Evolutionary conservation across 2,329 filamentous ascomycete genomes (phyloP).

Genomic region (Fusarium marasasianum): DNA sequence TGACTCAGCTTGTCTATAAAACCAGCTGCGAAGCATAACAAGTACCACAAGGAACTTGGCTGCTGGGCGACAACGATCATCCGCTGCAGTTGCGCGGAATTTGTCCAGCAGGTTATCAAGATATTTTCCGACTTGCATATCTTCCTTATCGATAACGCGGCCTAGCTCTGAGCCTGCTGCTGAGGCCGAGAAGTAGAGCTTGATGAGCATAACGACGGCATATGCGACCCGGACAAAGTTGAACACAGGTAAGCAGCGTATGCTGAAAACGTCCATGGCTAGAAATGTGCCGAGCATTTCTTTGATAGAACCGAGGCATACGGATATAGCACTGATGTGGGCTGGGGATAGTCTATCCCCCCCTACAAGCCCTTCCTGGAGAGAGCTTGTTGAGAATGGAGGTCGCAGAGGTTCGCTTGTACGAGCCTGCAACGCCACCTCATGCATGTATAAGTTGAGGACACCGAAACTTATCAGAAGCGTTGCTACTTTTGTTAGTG

Average conservation of each 20-base stretch:
- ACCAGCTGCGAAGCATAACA: conserved; percentile 76
- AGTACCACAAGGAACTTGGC: conserved; percentile 77
- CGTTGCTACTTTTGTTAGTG: conserved; percentile 56
- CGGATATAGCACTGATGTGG: conserved; percentile 72
- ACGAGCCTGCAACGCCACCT: conserved; percentile 75
- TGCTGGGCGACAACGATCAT: conserved; percentile 71
- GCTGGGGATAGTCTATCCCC: conserved; percentile 56
- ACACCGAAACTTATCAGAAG: conserved; percentile 72
- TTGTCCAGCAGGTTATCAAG: conserved; percentile 76
- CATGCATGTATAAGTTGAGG: conserved; percentile 78
- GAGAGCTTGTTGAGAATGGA: conserved; percentile 56
- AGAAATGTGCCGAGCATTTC: conserved; percentile 73
- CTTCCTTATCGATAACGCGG: conserved; percentile 73
- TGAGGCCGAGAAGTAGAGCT: conserved; percentile 75
- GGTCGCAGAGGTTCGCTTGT: conserved; percentile 64
- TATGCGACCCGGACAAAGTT: conserved; percentile 78
- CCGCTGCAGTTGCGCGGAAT: conserved; percentile 70
- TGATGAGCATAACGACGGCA: conserved; percentile 76
- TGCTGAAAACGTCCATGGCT: conserved; percentile 64
- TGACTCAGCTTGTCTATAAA: conserved; percentile 60
- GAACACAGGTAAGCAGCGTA: conserved; percentile 75
- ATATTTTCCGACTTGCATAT: conserved; percentile 72
- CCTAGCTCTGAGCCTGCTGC: conserved; percentile 72
- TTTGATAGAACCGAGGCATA: conserved; percentile 74
- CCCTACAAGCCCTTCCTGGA: conserved; percentile 54